Conservation (phyloP, 192 early-diverging fungal species). For the Dissophora globulifera region DNA sequence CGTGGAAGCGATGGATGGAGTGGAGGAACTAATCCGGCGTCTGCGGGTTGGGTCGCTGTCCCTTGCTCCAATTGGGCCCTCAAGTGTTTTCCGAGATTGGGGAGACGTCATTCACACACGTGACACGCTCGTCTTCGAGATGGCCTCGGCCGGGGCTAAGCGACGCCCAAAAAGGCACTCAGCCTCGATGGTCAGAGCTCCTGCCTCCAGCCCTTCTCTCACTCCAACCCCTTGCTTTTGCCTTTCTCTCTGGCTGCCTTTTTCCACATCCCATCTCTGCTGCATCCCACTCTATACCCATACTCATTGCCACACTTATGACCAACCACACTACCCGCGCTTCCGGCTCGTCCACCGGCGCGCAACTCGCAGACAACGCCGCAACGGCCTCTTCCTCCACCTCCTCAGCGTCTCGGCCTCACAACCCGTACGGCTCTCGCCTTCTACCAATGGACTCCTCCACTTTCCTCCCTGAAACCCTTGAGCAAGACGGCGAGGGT, state of each 20-base stretch:
- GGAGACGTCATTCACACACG: too few species aligned
- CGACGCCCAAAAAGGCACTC: too few species aligned
- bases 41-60: not conserved
- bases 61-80: not conserved
- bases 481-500: not conserved
- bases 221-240: too few species aligned
- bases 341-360: too few species aligned
- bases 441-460: constrained; percentile 18
- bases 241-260: too few species aligned
- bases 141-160: too few species aligned
- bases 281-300: too few species aligned
- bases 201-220: too few species aligned
- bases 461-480: constrained; percentile 3
- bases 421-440: constrained; percentile 22
- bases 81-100: constrained; percentile 17
- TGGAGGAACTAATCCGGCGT: not conserved
- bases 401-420: not conserved
- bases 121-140: too few species aligned
- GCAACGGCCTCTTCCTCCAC: not conserved
- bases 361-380: not conserved
- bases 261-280: too few species aligned
- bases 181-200: too few species aligned
- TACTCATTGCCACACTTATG: not conserved
- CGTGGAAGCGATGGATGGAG: constrained; percentile 7
- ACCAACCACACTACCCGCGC: too few species aligned